Percentiles rank a stretch among this genome's conserved stretches.
Conservation (phyloP, 345 rosid species). For the Ricinus communis region DNA sequence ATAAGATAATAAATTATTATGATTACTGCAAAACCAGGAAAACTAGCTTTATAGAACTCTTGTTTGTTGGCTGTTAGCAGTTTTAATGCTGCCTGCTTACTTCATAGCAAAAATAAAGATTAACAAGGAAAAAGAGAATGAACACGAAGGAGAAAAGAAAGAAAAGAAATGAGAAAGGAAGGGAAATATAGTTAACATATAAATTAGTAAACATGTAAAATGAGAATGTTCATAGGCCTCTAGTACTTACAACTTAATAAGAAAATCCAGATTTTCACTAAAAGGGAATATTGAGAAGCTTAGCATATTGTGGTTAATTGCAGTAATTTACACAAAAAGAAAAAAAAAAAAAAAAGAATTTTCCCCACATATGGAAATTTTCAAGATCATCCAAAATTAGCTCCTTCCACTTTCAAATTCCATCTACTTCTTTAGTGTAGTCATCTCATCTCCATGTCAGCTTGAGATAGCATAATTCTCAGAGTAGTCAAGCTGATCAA, state of each 20-base stretch:
- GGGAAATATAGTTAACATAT: conserved; percentile 9
- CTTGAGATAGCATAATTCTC: conserved; percentile 50
- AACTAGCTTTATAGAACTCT: too few species aligned
- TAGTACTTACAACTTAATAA: conserved; percentile 36
- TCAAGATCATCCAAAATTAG: conserved; percentile 22
- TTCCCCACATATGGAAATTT: conserved; percentile 27
- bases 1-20: too few species aligned
- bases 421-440: conserved; percentile 18
- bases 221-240: conserved; percentile 26
- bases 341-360: conserved; percentile 13
- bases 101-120: too few species aligned
- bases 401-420: conserved; percentile 17
- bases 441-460: conserved; percentile 14
- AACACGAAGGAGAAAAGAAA: neutral
- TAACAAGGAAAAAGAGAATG: neutral
- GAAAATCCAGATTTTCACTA: conserved; percentile 19
- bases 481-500: conserved; percentile 67
- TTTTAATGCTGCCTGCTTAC: too few species aligned
- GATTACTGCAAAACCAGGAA: too few species aligned
- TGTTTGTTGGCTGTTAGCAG: too few species aligned
- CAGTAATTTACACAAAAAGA: conserved; percentile 40
- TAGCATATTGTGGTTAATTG: conserved; percentile 40
- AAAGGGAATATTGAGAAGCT: conserved; percentile 26
- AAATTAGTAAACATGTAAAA: conserved; percentile 29
- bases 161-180: neutral